Percentiles rank a stretch among this genome's conserved stretches.
phyloP scores from a whole-genome alignment of 75 land plant species.

The Pseudotsuga menziesii region DNA sequence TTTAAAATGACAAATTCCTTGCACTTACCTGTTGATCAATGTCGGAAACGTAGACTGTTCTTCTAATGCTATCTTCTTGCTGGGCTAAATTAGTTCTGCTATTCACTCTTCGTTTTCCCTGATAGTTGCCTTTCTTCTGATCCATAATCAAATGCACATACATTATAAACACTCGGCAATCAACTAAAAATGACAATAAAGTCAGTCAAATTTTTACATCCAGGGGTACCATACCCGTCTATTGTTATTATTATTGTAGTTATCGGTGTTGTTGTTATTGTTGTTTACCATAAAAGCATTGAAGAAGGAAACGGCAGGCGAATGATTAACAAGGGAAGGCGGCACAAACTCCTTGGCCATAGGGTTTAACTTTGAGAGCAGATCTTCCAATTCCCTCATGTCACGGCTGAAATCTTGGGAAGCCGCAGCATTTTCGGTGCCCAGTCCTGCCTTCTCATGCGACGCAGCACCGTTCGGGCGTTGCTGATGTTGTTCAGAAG shows the following conservation, averaged over 20 bases:
- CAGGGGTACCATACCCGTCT: slow-evolving; percentile 13
- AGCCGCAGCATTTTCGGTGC: neutral
- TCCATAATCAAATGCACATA: neutral
- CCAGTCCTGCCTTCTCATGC: slow-evolving; percentile 3
- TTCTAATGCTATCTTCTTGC: slow-evolving; percentile 57
- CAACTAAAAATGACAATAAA: too few relatives aligned
- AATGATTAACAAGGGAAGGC: slow-evolving; percentile 24
- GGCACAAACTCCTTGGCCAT: slow-evolving; percentile 69
- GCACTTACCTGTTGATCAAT: slow-evolving; percentile 53
- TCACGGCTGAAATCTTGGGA: slow-evolving; percentile 13
- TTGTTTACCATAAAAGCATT: neutral
- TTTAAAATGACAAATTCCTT: neutral
- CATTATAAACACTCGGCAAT: neutral
- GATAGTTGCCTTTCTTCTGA: slow-evolving; percentile 32
- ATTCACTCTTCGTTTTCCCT: slow-evolving; percentile 42
- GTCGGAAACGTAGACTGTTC: slow-evolving; percentile 77
- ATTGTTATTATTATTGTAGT: neutral
- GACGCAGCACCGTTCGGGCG: neutral
- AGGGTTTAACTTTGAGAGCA: slow-evolving; percentile 61
- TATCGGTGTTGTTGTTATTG: neutral
- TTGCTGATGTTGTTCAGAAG: neutral
- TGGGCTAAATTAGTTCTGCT: slow-evolving; percentile 58
- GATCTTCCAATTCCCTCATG: slow-evolving; percentile 46
- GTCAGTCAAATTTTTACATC: neutral
- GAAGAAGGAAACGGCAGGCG: neutral